Conservation (phyloP, 345 rosid genomes). For the Citrus australasica region DNA sequence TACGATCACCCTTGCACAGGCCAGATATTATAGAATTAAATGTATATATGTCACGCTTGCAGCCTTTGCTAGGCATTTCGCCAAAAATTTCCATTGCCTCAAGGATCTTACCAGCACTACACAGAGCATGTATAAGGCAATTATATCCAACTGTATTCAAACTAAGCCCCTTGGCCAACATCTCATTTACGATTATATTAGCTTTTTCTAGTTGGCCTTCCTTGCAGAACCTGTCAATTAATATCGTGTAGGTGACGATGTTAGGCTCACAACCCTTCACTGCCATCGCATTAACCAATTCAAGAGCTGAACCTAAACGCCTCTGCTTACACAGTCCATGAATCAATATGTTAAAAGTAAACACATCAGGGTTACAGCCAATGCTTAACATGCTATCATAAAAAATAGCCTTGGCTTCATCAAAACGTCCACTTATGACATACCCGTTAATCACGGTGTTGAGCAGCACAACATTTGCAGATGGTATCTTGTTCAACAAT, state of each 20-base stretch:
- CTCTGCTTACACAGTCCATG: constrained; percentile 72
- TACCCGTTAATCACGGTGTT: constrained; percentile 73
- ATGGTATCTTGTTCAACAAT: constrained; percentile 41
- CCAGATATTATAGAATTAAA: constrained; percentile 75
- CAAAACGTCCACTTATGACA: constrained; percentile 51
- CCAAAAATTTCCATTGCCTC: constrained; percentile 51
- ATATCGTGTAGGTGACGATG: constrained; percentile 52
- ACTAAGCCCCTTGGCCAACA: constrained; percentile 50
- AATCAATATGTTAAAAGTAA: constrained; percentile 62
- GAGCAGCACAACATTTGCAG: constrained; percentile 48
- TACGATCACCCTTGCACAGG: constrained; percentile 52
- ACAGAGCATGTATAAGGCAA: constrained; percentile 55
- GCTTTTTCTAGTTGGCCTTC: constrained; percentile 56
- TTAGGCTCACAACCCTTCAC: constrained; percentile 60
- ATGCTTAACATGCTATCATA: constrained; percentile 30
- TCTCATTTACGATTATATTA: constrained; percentile 36
- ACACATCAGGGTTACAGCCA: constrained; percentile 49
- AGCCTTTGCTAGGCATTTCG: constrained; percentile 75
- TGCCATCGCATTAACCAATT: constrained; percentile 49
- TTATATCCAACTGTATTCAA: constrained; percentile 81
- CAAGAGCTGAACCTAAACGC: constrained; percentile 53
- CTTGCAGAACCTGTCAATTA: constrained; percentile 70
- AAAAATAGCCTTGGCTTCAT: constrained; percentile 59
- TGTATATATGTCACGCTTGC: constrained; percentile 74
- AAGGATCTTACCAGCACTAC: constrained; percentile 47